Base-by-base conservation (phyloP, 2,329 filamentous ascomycete species). In the Penicillium hesseltinei region DNA sequence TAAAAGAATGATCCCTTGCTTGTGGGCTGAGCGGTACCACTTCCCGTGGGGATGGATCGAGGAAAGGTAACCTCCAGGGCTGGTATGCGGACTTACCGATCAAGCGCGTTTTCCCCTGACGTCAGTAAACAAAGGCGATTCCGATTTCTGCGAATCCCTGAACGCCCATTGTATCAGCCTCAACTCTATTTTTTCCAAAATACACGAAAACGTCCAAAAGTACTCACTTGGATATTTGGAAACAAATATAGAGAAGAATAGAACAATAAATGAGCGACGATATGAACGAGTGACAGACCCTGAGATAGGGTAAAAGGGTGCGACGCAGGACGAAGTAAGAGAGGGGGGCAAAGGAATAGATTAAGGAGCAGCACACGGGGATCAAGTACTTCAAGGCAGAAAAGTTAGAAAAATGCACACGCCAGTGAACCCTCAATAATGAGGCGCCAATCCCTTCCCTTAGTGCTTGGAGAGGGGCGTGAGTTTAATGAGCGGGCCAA, bases 1-100 rank as follows among this genome's bases (percentile, higher is more conserved):
- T 40, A 23, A 42, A 54, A 54, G 58, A 62, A 65, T 63, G 61
- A 50, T 42, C 58, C 65, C 65, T 67, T 67, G 65, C 65, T 44
- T 62, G 50, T 27, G 10, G 25, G 11, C 51, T 38, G 33, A 15
- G 42, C 21, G 43, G 54, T 44, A 33, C n/a, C 43, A 44, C 29
- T 43, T 43, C 42, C 56, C 57, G 25, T 2, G 56, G 51, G 53
- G 52, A 40, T 31, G 51, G 51, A 39, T 21, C n/a, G 54, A 40
- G 52, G 50, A 50, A 57, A 3, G 42, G 15, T 13, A 49, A 43
- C n/a, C 15, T 23, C 23, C 23, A 23, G 23, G 23, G 23, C 23
- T 51, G 55, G 59, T 45, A 64, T 66, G 61, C 40, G 45, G 45
- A 51, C 64, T 61, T 62, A 66, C 64, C 47, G 42, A 51, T 54